phyloP scores from a whole-genome alignment of 139 green algal genomes.

The Picochlorum sp. region DNA sequence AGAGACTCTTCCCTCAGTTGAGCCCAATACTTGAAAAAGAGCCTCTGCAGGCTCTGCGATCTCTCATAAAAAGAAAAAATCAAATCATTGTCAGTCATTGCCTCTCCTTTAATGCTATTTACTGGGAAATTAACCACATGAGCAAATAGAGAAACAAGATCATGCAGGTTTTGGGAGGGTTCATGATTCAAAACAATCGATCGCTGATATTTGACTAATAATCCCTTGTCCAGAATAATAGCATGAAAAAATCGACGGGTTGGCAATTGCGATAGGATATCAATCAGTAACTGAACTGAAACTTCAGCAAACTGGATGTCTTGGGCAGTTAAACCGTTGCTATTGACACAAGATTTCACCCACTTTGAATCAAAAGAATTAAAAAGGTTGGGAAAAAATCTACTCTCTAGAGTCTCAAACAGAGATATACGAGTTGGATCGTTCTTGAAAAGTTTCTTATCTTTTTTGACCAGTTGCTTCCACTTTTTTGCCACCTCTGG shows the following conservation, averaged over 20 bases:
- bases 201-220: conserved; percentile 60
- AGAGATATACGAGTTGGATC: conserved; percentile 35
- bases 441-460: conserved; percentile 44
- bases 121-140: conserved; percentile 71
- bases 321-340: no score
- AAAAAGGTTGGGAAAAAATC: conserved; percentile 65
- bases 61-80: conserved; percentile 55
- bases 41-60: conserved; percentile 75
- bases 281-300: conserved; percentile 79
- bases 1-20: conserved; percentile 70
- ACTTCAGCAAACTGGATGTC: conserved; percentile 59
- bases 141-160: background rate
- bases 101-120: conserved; percentile 83
- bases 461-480: conserved; percentile 68
- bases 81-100: conserved; percentile 76
- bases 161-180: background rate
- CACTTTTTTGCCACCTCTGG: conserved; percentile 74
- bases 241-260: conserved; percentile 74
- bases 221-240: conserved; percentile 64
- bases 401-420: conserved; percentile 43
- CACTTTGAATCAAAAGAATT: no score
- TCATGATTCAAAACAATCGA: no score
- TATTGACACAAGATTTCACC: no score
- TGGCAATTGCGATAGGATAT: conserved; percentile 82
- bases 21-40: conserved; percentile 74